Conservation (phyloP, 2,329 filamentous ascomycete genomes). For the Alternaria panax region DNA sequence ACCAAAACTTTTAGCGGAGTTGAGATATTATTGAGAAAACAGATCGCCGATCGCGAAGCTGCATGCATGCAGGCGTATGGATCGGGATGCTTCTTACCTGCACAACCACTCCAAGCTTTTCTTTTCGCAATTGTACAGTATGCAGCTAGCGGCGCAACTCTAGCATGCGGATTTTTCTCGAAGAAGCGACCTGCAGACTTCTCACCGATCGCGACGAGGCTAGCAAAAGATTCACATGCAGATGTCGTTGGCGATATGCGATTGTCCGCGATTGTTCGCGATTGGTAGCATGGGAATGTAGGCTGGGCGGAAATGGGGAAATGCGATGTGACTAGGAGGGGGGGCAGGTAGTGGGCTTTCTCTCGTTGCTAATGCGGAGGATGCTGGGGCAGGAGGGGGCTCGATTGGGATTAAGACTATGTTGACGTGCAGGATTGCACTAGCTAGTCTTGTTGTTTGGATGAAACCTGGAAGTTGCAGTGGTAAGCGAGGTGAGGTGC, state of each 20-base stretch:
- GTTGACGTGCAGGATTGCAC: background rate
- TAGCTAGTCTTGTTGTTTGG: background rate
- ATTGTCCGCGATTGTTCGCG: background rate
- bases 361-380: background rate
- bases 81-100: background rate
- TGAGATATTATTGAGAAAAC: background rate
- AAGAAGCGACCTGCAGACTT: background rate
- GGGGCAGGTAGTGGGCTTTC: background rate
- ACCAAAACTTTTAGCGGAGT: background rate
- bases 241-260: background rate
- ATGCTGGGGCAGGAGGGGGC: background rate
- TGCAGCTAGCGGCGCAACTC: background rate
- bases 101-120: background rate
- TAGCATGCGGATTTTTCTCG: background rate
- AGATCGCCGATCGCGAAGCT: constrained; percentile 3
- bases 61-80: background rate
- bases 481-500: background rate
- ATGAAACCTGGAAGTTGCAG: background rate
- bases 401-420: background rate
- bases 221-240: background rate
- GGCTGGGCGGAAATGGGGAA: background rate
- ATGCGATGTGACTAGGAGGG: background rate
- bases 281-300: background rate
- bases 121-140: background rate
- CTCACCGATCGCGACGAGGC: background rate